Evolutionary conservation across 495 filamentous ascomycete species (phyloP).

Genomic region (Aspergillus avenaceus): DNA sequence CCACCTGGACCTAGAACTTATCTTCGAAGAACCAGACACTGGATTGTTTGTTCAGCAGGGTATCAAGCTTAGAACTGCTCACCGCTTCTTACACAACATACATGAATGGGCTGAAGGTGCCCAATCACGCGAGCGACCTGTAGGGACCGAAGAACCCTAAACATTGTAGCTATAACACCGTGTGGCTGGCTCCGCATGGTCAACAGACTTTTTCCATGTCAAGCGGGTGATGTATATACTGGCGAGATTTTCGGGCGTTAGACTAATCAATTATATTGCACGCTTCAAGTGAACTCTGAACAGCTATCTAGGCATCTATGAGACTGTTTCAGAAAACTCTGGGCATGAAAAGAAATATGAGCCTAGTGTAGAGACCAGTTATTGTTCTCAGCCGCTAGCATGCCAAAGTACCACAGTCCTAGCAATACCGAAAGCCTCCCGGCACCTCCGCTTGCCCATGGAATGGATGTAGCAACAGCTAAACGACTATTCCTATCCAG

Average conservation of each 20-base stretch:
- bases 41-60: constrained; percentile 17
- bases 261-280: background rate
- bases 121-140: background rate
- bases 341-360: too few species aligned
- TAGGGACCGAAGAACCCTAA: background rate
- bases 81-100: constrained; percentile 24
- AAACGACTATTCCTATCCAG: background rate
- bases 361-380: too few species aligned
- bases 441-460: background rate
- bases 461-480: background rate
- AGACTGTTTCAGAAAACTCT: too few species aligned
- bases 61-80: constrained; percentile 19
- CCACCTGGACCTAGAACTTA: constrained; percentile 16
- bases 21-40: constrained; percentile 15
- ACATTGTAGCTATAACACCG: background rate
- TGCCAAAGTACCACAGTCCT: background rate
- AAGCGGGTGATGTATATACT: background rate
- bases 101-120: constrained; percentile 9
- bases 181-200: background rate
- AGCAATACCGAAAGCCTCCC: background rate
- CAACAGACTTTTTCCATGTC: too few species aligned
- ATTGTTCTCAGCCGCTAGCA: background rate
- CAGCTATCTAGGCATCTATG: too few species aligned
- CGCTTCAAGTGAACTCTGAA: background rate
- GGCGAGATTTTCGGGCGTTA: background rate